Evolutionary conservation across 2,329 filamentous ascomycete genomes (phyloP), one percentile per base, ranked within the genome.

Genomic region (Aspergillus jensenii): DNA sequence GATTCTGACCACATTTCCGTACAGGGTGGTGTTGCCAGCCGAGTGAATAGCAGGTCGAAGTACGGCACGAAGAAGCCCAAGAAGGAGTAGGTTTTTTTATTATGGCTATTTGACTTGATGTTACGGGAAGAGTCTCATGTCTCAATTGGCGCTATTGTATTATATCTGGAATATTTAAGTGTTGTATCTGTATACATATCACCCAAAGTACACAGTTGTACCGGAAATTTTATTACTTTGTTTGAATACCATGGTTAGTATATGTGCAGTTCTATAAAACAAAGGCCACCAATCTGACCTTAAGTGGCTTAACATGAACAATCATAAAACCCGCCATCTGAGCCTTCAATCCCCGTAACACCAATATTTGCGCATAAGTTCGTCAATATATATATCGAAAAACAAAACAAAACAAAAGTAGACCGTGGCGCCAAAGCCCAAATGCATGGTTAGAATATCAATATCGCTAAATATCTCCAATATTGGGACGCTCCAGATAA

Each of bases 61-160:
- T 99, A 96, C 73, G 95, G 95, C 60, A 96, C 95, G 50, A 99
- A 99, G 87, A 98, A 97, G 82, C 93, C 95, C 0, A 98, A 98
- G 88, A 87, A 87, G 75, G 87, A 88, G 21, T 82, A 71, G 60
- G 52, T 14, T 6, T 33, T 17, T 17, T 35, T 12, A 19, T 54
- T 11, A 31, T 33, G 52, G 33, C 31, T 27, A 15, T 14, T 43
- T 47, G 52, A 21, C 9, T 35, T 48, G 33, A 23, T 49, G 15
- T 54, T 47, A 37, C 52, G 8, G 23, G 23, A 17, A 46, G 25
- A 17, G n/a, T 8, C 27, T n/a, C 31, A 25, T 46, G 27, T 46
- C 21, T 46, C 27, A 15, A 46, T 31, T 33, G 58, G 57, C 58
- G 55, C 52, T 51, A 53, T 48, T 56, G 52, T 55, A 33, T 49